These are phyloP conservation scores for Metschnikowia continentalis DNA, from an alignment of 805 yeast species.

Conservation along the genomic window DNA sequence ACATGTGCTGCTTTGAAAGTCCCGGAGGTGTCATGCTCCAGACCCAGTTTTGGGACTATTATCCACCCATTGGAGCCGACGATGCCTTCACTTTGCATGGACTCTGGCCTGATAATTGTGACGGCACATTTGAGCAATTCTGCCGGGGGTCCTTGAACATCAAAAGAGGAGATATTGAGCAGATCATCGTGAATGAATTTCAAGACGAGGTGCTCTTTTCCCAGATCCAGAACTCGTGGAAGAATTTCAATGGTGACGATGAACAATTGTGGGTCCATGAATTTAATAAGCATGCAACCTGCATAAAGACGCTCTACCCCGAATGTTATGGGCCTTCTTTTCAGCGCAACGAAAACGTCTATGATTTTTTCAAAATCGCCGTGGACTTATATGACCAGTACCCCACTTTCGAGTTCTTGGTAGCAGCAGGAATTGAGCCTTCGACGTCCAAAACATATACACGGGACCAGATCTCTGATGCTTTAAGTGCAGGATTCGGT, in stretches of 20 bases:
- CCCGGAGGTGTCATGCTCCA: constrained; percentile 39
- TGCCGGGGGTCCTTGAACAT: constrained; percentile 32
- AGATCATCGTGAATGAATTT: constrained; percentile 26
- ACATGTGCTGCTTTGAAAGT: constrained; percentile 44
- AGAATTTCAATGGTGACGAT: constrained; percentile 30
- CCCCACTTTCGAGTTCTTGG: constrained; percentile 35
- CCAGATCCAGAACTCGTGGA: constrained; percentile 24
- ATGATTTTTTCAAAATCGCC: constrained; percentile 29
- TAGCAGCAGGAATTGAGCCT: constrained; percentile 34
- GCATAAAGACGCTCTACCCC: constrained; percentile 37
- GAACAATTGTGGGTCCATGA: constrained; percentile 40
- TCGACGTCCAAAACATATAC: constrained; percentile 30
- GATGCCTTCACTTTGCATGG: constrained; percentile 43
- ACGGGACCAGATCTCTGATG: constrained; percentile 26
- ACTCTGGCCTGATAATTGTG: constrained; percentile 42
- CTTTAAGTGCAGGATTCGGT: constrained; percentile 29
- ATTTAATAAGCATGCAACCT: constrained; percentile 42
- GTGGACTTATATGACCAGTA: constrained; percentile 30
- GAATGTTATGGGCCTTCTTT: constrained; percentile 27
- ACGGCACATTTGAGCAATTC: constrained; percentile 36
- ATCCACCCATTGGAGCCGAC: constrained; percentile 29
- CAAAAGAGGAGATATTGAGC: constrained; percentile 18
- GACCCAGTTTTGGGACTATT: constrained; percentile 42
- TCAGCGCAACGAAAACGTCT: constrained; percentile 21
- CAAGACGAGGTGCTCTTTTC: constrained; percentile 23